A percentile compares a stretch with the other conserved stretches of the same genome.
These are phyloP conservation scores for Shiraia sp. DNA, from an alignment of 2,329 filamentous ascomycete genomes.

Conservation along the genomic window DNA sequence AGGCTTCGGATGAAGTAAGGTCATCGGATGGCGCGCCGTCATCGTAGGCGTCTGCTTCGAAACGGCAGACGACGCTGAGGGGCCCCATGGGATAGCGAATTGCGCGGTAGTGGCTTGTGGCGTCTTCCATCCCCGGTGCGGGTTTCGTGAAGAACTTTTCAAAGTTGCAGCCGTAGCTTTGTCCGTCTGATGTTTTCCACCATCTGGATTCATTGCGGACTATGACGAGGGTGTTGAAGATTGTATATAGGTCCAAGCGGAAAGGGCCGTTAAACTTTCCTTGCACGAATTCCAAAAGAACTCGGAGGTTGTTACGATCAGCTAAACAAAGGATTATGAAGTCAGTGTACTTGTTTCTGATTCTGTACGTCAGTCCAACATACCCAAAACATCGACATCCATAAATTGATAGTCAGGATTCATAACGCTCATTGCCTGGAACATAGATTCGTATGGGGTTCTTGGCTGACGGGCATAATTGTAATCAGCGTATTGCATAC, in stretches of 20 bases:
- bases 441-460: conserved; percentile 31
- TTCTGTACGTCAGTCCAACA: too few species aligned
- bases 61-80: conserved; percentile 29
- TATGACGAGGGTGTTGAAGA: conserved; percentile 31
- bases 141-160: conserved; percentile 30
- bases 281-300: conserved; percentile 28
- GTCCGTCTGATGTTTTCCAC: conserved; percentile 21
- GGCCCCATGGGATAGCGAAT: conserved; percentile 33
- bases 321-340: conserved; percentile 10
- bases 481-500: conserved; percentile 29
- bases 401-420: conserved; percentile 23
- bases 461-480: conserved; percentile 31
- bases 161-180: conserved; percentile 28
- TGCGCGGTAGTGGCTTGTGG: conserved; percentile 35
- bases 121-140: conserved; percentile 24
- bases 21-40: conserved; percentile 16
- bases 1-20: conserved; percentile 10
- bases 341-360: too few species aligned
- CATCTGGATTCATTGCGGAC: conserved; percentile 29
- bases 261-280: conserved; percentile 29
- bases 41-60: conserved; percentile 36
- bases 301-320: conserved; percentile 35
- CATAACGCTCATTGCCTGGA: conserved; percentile 28
- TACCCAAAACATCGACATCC: conserved; percentile 20
- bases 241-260: conserved; percentile 26